Conservation (phyloP, 805 yeast genomes). For the Dipodascus geniculatus region DNA sequence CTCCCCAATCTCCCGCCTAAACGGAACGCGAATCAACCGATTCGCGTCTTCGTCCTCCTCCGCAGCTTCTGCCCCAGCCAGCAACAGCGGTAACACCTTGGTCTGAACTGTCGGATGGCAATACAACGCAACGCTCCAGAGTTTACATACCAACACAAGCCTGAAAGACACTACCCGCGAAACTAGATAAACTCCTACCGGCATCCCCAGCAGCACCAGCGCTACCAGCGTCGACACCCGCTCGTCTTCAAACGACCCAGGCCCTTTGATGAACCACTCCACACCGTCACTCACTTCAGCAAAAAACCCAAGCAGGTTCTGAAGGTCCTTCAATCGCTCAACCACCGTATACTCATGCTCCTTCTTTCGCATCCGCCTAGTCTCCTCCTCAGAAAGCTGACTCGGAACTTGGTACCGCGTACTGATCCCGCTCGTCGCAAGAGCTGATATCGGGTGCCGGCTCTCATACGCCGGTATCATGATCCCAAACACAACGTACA, state of each 20-base stretch:
- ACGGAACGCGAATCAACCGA: not conserved
- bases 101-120: not conserved
- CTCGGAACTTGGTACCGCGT: slow-evolving; percentile 13
- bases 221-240: slow-evolving; percentile 41
- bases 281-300: slow-evolving; percentile 40
- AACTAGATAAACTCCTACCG: slow-evolving; percentile 27
- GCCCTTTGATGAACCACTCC: slow-evolving; percentile 45
- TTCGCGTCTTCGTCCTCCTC: not conserved
- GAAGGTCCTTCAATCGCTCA: slow-evolving; percentile 30
- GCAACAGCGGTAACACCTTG: not conserved
- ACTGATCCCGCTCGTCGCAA: too few species aligned
- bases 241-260: slow-evolving; percentile 65
- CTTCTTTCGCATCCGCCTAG: slow-evolving; percentile 3
- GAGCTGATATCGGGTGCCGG: too few species aligned
- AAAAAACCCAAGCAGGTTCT: slow-evolving; percentile 46
- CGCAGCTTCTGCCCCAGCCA: not conserved
- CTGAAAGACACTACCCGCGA: slow-evolving; percentile 9
- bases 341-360: slow-evolving; percentile 13
- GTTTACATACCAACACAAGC: not conserved
- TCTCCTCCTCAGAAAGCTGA: slow-evolving; percentile 1
- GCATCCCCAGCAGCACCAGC: slow-evolving; percentile 28
- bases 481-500: slow-evolving; percentile 42
- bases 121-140: not conserved
- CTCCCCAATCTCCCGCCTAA: slow-evolving; percentile 23
- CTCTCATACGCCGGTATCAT: slow-evolving; percentile 60